phyloP scores from a whole-genome alignment of 768 basidiomycete species.

The Psilocybe tampanensis region DNA sequence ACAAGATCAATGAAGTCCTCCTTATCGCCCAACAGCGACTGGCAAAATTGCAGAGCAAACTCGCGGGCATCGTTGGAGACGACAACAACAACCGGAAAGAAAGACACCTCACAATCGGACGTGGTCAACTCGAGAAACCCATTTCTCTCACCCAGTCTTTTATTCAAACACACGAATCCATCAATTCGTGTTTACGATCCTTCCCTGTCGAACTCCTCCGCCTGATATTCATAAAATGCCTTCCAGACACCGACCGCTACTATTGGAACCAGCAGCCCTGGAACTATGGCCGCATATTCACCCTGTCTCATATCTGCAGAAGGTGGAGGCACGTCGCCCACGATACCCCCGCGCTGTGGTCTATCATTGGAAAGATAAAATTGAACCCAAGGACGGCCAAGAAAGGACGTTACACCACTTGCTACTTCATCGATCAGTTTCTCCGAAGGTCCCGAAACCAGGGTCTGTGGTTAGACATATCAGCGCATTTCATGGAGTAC shows the following conservation, averaged over 20 bases:
- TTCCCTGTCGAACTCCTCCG: neutral
- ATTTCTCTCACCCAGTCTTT: neutral
- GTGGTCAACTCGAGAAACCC: neutral
- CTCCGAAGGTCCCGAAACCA: neutral
- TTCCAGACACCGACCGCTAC: neutral
- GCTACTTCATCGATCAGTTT: neutral
- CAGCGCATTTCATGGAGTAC: neutral
- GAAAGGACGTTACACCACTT: neutral
- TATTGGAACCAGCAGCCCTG: neutral
- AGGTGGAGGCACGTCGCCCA: slow-evolving; percentile 4
- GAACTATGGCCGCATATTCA: neutral
- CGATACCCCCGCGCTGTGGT: slow-evolving; percentile 3
- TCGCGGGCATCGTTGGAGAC: neutral
- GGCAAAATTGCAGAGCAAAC: neutral
- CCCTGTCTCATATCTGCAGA: slow-evolving; percentile 3
- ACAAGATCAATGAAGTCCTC: neutral
- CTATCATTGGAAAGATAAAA: neutral
- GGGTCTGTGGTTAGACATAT: neutral
- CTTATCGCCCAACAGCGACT: neutral
- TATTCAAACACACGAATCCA: neutral
- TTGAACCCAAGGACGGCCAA: neutral
- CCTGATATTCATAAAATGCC: neutral
- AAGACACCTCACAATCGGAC: neutral
- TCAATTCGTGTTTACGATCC: neutral
- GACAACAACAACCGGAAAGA: neutral